phyloP scores from a whole-genome alignment of 2,329 filamentous ascomycete genomes.

The Neocatenulostroma microsporum region DNA sequence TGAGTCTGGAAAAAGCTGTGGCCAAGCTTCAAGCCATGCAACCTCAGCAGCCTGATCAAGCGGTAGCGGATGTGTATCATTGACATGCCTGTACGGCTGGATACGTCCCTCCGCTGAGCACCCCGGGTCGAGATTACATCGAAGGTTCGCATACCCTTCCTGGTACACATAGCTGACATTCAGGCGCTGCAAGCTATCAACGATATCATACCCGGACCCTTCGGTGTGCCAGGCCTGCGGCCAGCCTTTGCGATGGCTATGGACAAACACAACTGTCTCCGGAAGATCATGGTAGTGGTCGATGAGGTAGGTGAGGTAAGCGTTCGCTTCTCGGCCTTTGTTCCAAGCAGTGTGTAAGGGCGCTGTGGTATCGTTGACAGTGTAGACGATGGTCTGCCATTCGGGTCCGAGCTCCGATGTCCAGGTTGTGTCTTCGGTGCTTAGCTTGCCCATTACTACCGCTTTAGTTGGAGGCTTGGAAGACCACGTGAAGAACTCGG shows the following conservation, averaged over 20 bases:
- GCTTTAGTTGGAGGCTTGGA: no score
- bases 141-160: conserved; percentile 20
- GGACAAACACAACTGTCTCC: conserved; percentile 20
- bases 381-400: conserved; percentile 2
- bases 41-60: background rate
- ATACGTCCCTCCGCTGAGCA: conserved; percentile 16
- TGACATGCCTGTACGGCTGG: conserved; percentile 11
- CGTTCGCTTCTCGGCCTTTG: conserved; percentile 41
- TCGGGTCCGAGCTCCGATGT: background rate
- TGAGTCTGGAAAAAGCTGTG: conserved; percentile 35
- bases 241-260: conserved; percentile 18
- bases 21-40: conserved; percentile 3
- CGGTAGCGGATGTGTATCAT: background rate
- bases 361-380: conserved; percentile 1
- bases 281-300: conserved; percentile 35
- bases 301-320: conserved; percentile 42
- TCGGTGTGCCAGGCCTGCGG: conserved; percentile 22
- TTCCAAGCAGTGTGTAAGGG: conserved; percentile 17
- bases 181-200: conserved; percentile 17
- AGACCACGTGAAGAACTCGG: no score
- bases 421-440: conserved; percentile 3
- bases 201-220: conserved; percentile 16
- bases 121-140: conserved; percentile 17
- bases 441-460: conserved; percentile 4
- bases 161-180: conserved; percentile 12